Percentiles rank a stretch among this genome's conserved stretches.
phyloP scores from a whole-genome alignment of 2,329 filamentous ascomycete genomes.

The Conoideocrella luteorostrata region DNA sequence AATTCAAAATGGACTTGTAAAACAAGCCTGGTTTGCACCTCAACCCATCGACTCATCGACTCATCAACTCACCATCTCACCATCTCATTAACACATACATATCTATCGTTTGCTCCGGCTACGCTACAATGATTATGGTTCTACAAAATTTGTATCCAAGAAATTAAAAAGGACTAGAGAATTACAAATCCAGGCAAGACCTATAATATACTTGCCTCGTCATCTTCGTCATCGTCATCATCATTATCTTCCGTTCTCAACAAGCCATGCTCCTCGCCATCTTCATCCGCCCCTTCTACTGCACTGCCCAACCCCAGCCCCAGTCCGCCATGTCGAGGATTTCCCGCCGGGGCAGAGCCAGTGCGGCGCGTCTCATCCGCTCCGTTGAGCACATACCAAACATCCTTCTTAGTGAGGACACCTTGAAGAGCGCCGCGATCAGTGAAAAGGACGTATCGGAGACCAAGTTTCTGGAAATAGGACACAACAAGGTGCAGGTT shows the following conservation, averaged over 20 bases:
- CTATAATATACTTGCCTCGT: conserved; percentile 8
- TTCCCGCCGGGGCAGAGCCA: conserved; percentile 16
- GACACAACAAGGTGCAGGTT: conserved; percentile 78
- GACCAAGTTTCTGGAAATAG: conserved; percentile 91
- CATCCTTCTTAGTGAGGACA: conserved; percentile 92
- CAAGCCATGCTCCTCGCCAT: conserved; percentile 1
- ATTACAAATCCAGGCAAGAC: not conserved
- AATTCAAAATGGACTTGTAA: too few relatives aligned
- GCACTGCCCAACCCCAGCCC: too few relatives aligned
- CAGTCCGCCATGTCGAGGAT: not conserved
- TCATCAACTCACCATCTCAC: too few relatives aligned
- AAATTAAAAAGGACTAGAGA: not conserved
- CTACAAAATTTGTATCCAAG: too few relatives aligned
- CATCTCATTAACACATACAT: too few relatives aligned
- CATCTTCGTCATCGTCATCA: conserved; percentile 1
- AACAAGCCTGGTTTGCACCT: too few relatives aligned
- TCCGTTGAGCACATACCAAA: conserved; percentile 87
- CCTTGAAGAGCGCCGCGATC: conserved; percentile 78
- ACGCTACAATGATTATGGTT: too few relatives aligned
- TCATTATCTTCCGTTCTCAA: conserved; percentile 1
- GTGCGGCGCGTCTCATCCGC: conserved; percentile 54
- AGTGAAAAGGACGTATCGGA: conserved; percentile 83
- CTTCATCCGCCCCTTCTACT: conserved; percentile 1
- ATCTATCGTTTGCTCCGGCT: too few relatives aligned
- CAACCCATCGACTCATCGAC: too few relatives aligned